phyloP scores from a whole-genome alignment of 768 basidiomycete genomes.

The Xerocomellus amylosporus region DNA sequence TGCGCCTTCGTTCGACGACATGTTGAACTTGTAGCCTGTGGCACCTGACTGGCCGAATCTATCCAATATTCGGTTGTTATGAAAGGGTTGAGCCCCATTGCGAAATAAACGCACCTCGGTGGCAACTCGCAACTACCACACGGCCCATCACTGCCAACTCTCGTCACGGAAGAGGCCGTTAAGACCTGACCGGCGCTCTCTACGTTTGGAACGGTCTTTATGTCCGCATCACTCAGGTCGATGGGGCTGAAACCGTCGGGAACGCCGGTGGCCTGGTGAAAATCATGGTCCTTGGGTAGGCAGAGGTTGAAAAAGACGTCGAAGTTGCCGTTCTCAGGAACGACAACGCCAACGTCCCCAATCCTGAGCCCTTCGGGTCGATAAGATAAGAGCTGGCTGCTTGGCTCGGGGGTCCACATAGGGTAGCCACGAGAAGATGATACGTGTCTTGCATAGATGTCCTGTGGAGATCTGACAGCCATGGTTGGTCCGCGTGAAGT shows the following conservation, averaged over 20 bases:
- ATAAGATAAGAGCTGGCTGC: slow-evolving; percentile 25
- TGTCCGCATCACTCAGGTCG: slow-evolving; percentile 12
- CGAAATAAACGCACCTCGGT: slow-evolving; percentile 4
- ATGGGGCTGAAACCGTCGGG: slow-evolving; percentile 32
- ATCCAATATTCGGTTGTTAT: background rate
- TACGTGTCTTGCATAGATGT: slow-evolving; percentile 25
- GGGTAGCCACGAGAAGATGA: slow-evolving; percentile 34
- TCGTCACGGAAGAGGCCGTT: slow-evolving; percentile 13
- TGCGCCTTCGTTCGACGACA: slow-evolving; percentile 29
- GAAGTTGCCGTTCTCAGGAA: slow-evolving; percentile 33
- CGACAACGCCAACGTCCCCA: slow-evolving; percentile 41
- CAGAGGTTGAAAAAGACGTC: slow-evolving; percentile 40
- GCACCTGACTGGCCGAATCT: slow-evolving; percentile 4
- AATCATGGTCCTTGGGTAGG: slow-evolving; percentile 31
- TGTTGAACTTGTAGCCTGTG: slow-evolving; percentile 10
- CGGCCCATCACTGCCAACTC: background rate
- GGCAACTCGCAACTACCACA: background rate
- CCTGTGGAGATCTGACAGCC: slow-evolving; percentile 24
- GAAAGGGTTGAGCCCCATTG: background rate
- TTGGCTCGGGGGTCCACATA: slow-evolving; percentile 36
- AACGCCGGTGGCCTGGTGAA: slow-evolving; percentile 15
- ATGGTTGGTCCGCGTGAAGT: slow-evolving; percentile 6
- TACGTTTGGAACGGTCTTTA: slow-evolving; percentile 8
- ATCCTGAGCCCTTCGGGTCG: slow-evolving; percentile 32
- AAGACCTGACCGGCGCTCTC: slow-evolving; percentile 14